Evolutionary conservation across 2,329 filamentous ascomycete species (phyloP).

Genomic region (Botryotinia calthae): DNA sequence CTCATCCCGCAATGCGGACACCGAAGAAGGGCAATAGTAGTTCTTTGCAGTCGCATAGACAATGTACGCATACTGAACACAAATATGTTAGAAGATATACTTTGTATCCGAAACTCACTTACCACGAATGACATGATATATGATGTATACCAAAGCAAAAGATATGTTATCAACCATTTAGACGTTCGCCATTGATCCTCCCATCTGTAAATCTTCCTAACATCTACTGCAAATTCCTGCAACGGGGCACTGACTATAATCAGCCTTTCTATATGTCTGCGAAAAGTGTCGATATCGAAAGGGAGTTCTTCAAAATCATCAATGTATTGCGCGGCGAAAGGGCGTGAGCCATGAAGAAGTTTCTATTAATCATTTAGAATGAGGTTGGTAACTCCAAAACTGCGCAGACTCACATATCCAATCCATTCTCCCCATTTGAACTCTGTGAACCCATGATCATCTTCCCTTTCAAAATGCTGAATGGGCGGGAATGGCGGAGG

Average conservation of each 20-base stretch:
- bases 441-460: slow-evolving; percentile 29
- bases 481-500: slow-evolving; percentile 28
- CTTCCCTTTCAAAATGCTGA: slow-evolving; percentile 32
- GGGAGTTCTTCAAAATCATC: slow-evolving; percentile 33
- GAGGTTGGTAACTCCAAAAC: not conserved
- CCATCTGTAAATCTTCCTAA: slow-evolving; percentile 41
- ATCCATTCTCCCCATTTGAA: slow-evolving; percentile 40
- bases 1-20: slow-evolving; percentile 25
- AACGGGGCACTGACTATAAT: slow-evolving; percentile 41
- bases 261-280: slow-evolving; percentile 39
- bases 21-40: slow-evolving; percentile 25
- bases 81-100: slow-evolving; percentile 6
- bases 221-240: slow-evolving; percentile 40
- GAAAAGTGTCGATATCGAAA: slow-evolving; percentile 35
- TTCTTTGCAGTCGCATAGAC: slow-evolving; percentile 28
- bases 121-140: slow-evolving; percentile 32
- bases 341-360: slow-evolving; percentile 35
- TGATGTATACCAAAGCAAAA: slow-evolving; percentile 28
- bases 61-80: slow-evolving; percentile 25
- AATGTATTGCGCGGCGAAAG: slow-evolving; percentile 42
- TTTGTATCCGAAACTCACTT: not conserved
- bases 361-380: slow-evolving; percentile 31
- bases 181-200: slow-evolving; percentile 37
- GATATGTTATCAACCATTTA: slow-evolving; percentile 34
- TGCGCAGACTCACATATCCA: slow-evolving; percentile 28